Base-by-base conservation (phyloP, 805 yeast species). In the Priceomyces carsonii region DNA sequence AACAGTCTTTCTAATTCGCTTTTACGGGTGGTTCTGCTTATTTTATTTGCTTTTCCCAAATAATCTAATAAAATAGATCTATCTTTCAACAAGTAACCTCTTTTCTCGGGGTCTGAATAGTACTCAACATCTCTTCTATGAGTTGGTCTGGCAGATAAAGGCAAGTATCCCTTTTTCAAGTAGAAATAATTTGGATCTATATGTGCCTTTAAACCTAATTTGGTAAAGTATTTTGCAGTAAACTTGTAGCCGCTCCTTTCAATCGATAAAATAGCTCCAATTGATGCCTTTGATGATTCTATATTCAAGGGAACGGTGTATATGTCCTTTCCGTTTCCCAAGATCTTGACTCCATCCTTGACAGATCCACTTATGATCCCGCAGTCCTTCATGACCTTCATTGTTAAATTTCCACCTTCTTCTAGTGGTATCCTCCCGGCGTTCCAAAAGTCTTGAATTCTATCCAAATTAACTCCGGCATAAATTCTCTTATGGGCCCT, bases 81-180 rank as follows among this genome's bases (percentile, higher is more conserved):
- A 45, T 67, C 63, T 34, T 66, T 50, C 49, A 64, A 61, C 42
- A 89, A 63, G 55, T 87, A 91, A 6, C 99, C 99, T 47, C 88
- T 75, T 53, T 79, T 79, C 23, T 70, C 79, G 2, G 75, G 73
- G 55, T 79, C 74, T 32, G 88, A 77, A 65, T 93, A 91, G 61
- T 72, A 87, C 39, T 78, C 79, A 38, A 91, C 80, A 53, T 84
- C 88, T 61, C 86, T 83, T 63, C 85, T 79, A 48, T 77, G 80
- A 6, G 82, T 83, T 9, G 99, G 99, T 60, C 89, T 79, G 1
- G 97, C 89, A 34, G 77, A 80, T 45, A 87, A 58, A 29, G 98
- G 98, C 10, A 90, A 59, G 45, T 88, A 79, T 12, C 95, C 95
- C 53, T 79, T 81, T 50, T 74, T 83, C 44, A 70, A 60, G 31